Base-by-base conservation (phyloP, 2,329 filamentous ascomycete species). In the Penicillium sp. region DNA sequence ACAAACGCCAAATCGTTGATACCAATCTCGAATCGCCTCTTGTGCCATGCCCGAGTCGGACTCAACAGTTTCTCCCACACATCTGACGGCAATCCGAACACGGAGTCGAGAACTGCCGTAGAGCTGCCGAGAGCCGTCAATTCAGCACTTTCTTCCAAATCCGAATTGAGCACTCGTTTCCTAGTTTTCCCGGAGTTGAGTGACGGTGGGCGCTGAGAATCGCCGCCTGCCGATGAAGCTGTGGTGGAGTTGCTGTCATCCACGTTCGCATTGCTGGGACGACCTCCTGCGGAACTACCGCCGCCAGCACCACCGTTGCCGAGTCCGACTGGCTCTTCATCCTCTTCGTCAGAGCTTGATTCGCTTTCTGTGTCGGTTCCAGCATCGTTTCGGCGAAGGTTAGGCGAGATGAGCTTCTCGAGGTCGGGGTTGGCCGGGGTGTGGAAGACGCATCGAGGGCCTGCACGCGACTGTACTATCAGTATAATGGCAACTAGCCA, bases 371-470 rank as follows among this genome's bases (percentile, higher is more conserved):
- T 66, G 35, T 71, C 76, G 26, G 74, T 72, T 58, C 71, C 69
- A 1, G 72, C 73, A 46, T 76, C 74, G 35, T 68, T 73, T 60
- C 70, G 70, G 24, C 70, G 70, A 56, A 65, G 66, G 35, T 67
- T 67, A 33, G 71, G 65, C 56, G 72, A 67, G 40, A 73, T 63
- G 33, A 66, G 66, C 59, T 68, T 71, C 55, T 73, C 71, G 61
- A 70, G 70, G 56, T 76, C 72, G 62, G 79, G 71, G 66, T 77
- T 73, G 64, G 86, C 81, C n/a, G 91, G 91, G 67, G 94, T 94
- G 72, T 96, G 90, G 72, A 92, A 96, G 65, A 94, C 88, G 65
- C 94, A 88, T 61, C 86, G 84, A 26, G 91, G 89, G 16, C 91
- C 90, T 64, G 90, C 88, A 62, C 88, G 85, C 33, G 88, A 89